Conservation (phyloP, 2,329 filamentous ascomycete species). For the Cadophora luteo-olivacea region DNA sequence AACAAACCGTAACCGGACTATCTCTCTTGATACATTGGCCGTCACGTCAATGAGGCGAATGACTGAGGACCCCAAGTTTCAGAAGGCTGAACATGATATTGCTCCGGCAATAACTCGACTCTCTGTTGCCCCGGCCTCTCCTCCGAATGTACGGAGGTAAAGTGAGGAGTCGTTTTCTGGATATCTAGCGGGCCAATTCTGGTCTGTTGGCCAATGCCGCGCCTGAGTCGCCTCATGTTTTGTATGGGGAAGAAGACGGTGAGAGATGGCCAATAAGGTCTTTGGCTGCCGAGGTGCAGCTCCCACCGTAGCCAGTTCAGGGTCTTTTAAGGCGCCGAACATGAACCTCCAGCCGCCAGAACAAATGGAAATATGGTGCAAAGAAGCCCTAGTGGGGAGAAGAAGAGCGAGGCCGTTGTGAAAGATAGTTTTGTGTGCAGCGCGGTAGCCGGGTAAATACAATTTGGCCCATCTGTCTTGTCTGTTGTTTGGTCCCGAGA, state of each 20-base stretch:
- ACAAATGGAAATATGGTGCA: not conserved
- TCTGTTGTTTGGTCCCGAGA: not conserved
- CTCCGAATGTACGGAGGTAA: not conserved
- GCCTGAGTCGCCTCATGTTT: constrained; percentile 24
- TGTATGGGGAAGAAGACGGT: constrained; percentile 17
- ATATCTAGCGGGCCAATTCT: not conserved
- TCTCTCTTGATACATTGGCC: constrained; percentile 4
- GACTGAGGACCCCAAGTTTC: constrained; percentile 13
- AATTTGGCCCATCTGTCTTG: not conserved
- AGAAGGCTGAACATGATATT: not conserved
- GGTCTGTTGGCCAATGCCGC: constrained; percentile 8
- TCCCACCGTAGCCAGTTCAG: constrained; percentile 1
- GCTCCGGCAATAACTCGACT: not conserved
- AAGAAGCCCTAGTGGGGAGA: constrained; percentile 6
- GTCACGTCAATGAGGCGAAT: constrained; percentile 1
- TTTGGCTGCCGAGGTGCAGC: constrained; percentile 11
- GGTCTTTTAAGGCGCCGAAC: constrained; percentile 9
- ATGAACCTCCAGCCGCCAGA: constrained; percentile 14
- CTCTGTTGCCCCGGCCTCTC: not conserved
- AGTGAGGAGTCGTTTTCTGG: constrained; percentile 11
- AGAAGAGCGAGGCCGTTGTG: not conserved
- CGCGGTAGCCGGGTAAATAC: not conserved
- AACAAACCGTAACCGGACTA: not conserved
- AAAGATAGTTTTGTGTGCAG: constrained; percentile 3
- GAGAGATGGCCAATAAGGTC: constrained; percentile 14